These are phyloP conservation scores for Pseudopyricularia javanii DNA, from an alignment of 2,329 filamentous ascomycete genomes.

Conservation along the genomic window DNA sequence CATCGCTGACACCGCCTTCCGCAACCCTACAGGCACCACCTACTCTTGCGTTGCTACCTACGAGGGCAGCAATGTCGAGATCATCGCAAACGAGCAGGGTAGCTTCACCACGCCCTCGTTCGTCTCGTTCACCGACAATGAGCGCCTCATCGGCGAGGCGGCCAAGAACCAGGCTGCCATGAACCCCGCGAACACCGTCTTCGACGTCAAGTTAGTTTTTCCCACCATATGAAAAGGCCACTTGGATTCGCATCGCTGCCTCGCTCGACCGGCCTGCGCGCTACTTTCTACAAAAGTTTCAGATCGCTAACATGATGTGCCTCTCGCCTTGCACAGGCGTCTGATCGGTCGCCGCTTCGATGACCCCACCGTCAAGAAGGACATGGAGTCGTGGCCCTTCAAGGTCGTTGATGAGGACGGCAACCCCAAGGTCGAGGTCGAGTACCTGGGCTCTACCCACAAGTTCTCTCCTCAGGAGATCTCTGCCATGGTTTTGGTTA, in stretches of 20 bases:
- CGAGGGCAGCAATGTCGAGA: constrained; percentile 98
- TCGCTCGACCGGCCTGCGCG: not conserved
- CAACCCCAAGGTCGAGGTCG: constrained; percentile 84
- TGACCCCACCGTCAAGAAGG: constrained; percentile 96
- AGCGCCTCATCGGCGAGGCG: constrained; percentile 97
- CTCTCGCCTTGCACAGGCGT: constrained; percentile 47
- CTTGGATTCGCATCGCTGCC: not conserved
- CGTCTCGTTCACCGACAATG: constrained; percentile 97
- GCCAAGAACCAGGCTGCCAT: constrained; percentile 99
- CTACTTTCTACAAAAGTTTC: not conserved
- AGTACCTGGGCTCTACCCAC: constrained; percentile 93
- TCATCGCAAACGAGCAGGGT: constrained; percentile 99
- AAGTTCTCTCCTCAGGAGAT: constrained; percentile 97
- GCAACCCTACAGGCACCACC: constrained; percentile 65
- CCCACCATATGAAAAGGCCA: not conserved
- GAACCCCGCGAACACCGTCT: constrained; percentile 97
- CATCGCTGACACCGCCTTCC: constrained; percentile 2
- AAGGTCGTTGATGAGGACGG: constrained; percentile 86
- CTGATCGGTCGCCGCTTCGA: constrained; percentile 93
- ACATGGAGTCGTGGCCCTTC: constrained; percentile 98
- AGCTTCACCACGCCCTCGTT: constrained; percentile 98
- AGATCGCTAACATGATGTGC: constrained; percentile 6
- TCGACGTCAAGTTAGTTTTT: constrained; percentile 86
- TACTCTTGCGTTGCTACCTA: constrained; percentile 99
- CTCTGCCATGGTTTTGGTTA: constrained; percentile 95